Percentiles rank a stretch among this genome's conserved stretches.
phyloP scores from a whole-genome alignment of 2,329 filamentous ascomycete species.

The Diaporthe destruens region DNA sequence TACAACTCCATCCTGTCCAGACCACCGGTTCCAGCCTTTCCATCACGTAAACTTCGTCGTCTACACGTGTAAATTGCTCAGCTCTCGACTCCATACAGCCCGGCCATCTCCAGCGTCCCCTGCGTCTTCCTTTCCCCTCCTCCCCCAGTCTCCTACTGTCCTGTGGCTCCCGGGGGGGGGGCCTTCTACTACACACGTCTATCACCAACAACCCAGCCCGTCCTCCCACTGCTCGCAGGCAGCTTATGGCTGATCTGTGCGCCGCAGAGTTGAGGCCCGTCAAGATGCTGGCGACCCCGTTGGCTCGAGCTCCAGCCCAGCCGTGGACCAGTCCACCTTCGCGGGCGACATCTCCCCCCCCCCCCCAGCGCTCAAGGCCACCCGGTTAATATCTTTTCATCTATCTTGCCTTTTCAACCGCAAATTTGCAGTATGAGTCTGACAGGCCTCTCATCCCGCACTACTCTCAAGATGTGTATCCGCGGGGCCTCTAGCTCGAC shows the following conservation, averaged over 20 bases:
- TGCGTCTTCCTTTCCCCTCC: background rate
- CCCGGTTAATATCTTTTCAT: slow-evolving; percentile 56
- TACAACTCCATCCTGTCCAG: slow-evolving; percentile 34
- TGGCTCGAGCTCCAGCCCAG: slow-evolving; percentile 21
- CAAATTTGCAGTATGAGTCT: slow-evolving; percentile 51
- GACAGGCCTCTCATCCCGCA: slow-evolving; percentile 24
- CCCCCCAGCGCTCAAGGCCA: slow-evolving; percentile 20
- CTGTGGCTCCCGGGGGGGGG: background rate
- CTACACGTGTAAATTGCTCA: slow-evolving; percentile 33
- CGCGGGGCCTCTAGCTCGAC: slow-evolving; percentile 29
- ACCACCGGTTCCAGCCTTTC: slow-evolving; percentile 29
- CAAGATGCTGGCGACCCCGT: slow-evolving; percentile 13
- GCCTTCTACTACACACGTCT: no score
- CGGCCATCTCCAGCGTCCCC: background rate
- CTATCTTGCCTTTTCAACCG: slow-evolving; percentile 58
- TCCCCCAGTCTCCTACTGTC: background rate
- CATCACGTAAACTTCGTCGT: slow-evolving; percentile 27
- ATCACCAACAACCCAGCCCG: background rate
- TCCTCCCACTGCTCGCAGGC: background rate
- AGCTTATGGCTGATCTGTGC: no score
- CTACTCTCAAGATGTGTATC: slow-evolving; percentile 12
- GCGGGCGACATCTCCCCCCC: no score
- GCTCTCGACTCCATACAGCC: slow-evolving; percentile 9
- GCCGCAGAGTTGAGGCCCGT: background rate
- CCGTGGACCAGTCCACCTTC: background rate